Conservation (phyloP, 225 moss, liverwort and hornwort species). For the Bryoerythrophyllum caledonicum region DNA sequence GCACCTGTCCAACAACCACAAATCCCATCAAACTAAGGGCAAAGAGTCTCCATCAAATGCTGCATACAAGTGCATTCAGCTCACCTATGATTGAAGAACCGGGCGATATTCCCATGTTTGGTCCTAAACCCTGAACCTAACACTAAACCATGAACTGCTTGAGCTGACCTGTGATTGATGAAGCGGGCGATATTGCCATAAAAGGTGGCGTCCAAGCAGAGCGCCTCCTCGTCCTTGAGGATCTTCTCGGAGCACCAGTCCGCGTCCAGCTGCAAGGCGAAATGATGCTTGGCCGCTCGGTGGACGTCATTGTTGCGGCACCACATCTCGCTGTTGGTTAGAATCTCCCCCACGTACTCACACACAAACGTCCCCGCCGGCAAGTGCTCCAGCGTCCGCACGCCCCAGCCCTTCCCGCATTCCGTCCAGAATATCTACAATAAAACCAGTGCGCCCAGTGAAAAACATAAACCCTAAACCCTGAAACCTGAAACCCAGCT, state of each 20-base stretch:
- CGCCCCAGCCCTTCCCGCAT: slow-evolving; percentile 77
- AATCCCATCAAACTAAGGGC: background rate
- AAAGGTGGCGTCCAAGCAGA: slow-evolving; percentile 75
- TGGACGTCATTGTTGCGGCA: slow-evolving; percentile 43
- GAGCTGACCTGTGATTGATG: slow-evolving; percentile 78
- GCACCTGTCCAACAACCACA: slow-evolving; percentile 53
- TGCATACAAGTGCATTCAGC: background rate
- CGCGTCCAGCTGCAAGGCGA: slow-evolving; percentile 71
- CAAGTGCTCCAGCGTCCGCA: slow-evolving; percentile 62
- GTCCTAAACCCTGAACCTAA: too few relatives aligned
- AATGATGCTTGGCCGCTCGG: slow-evolving; percentile 32
- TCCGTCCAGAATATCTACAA: slow-evolving; percentile 77
- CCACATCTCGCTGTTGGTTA: slow-evolving; percentile 74
- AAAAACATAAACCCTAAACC: too few relatives aligned
- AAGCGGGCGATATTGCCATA: slow-evolving; percentile 84
- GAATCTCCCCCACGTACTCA: slow-evolving; percentile 73
- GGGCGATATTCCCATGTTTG: slow-evolving; percentile 63
- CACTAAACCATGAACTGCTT: too few relatives aligned
- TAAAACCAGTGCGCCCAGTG: too few relatives aligned
- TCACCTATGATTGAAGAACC: slow-evolving; percentile 90
- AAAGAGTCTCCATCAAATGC: background rate
- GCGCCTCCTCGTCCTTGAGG: slow-evolving; percentile 76
- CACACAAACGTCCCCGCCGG: slow-evolving; percentile 79
- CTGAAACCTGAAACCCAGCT: too few relatives aligned
- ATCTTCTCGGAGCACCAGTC: slow-evolving; percentile 77